A percentile compares a stretch with the other conserved stretches of the same genome.
These are phyloP conservation scores for Naganishia cerealis DNA, from an alignment of 1,284 basidiomycete species.

Conservation along the genomic window DNA sequence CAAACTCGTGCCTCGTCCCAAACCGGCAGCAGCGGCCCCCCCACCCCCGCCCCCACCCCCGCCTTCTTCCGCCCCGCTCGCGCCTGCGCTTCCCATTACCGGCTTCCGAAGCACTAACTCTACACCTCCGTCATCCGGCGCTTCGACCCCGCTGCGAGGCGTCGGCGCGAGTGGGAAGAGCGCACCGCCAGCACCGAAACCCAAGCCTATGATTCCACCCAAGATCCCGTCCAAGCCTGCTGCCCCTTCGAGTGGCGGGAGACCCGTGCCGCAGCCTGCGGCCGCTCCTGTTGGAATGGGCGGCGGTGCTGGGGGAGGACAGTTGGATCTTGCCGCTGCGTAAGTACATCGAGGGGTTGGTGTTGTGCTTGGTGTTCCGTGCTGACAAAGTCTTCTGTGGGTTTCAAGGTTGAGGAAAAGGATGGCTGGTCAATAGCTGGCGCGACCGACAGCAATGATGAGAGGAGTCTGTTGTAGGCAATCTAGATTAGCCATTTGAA, in stretches of 20 bases:
- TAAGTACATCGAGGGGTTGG: slow-evolving; percentile 35
- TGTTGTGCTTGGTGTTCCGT: not conserved
- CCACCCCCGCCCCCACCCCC: slow-evolving; percentile 56
- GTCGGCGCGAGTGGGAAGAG: slow-evolving; percentile 42
- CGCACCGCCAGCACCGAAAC: slow-evolving; percentile 52
- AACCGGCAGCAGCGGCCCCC: slow-evolving; percentile 62
- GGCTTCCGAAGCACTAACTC: slow-evolving; percentile 51
- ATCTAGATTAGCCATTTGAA: not conserved
- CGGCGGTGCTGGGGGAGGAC: slow-evolving; percentile 55
- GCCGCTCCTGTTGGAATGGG: slow-evolving; percentile 36
- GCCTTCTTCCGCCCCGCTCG: slow-evolving; percentile 57
- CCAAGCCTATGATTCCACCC: slow-evolving; percentile 54
- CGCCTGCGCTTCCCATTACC: slow-evolving; percentile 43
- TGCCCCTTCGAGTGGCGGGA: slow-evolving; percentile 37
- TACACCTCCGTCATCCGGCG: slow-evolving; percentile 60
- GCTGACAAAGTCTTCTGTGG: not conserved
- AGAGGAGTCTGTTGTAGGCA: not conserved
- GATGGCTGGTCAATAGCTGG: slow-evolving; percentile 18
- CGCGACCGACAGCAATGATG: not conserved
- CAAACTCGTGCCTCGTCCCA: slow-evolving; percentile 72
- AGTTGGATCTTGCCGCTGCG: slow-evolving; percentile 75
- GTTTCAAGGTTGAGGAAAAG: slow-evolving; percentile 20
- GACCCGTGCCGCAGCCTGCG: slow-evolving; percentile 36
- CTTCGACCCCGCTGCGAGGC: slow-evolving; percentile 51
- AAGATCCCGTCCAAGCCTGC: slow-evolving; percentile 36